A percentile compares a stretch with the other conserved stretches of the same genome.
Conservation (phyloP, 2,329 filamentous ascomycete species). For the Monascus ruber region DNA sequence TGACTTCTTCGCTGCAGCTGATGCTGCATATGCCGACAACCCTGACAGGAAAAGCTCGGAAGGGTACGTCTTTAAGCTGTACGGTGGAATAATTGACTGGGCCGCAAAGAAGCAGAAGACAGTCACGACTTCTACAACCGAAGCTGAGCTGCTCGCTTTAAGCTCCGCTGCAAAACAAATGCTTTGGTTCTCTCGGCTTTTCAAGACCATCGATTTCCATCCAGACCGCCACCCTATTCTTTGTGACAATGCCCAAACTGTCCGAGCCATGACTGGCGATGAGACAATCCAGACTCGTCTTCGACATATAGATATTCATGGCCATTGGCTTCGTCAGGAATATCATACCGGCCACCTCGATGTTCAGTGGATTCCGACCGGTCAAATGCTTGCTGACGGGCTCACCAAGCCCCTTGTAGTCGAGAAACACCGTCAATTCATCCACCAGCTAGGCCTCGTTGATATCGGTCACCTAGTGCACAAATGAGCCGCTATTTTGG, state of each 20-base stretch:
- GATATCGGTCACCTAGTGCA: too few relatives aligned
- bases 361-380: constrained; percentile 11
- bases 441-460: constrained; percentile 3
- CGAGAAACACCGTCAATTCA: neutral
- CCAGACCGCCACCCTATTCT: constrained; percentile 1
- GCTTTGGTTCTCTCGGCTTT: constrained; percentile 5
- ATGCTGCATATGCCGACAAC: too few relatives aligned
- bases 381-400: constrained; percentile 9
- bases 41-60: too few relatives aligned
- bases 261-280: constrained; percentile 2
- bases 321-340: constrained; percentile 14
- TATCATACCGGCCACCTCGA: constrained; percentile 6
- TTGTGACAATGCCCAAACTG: constrained; percentile 7
- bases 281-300: constrained; percentile 5
- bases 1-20: too few relatives aligned
- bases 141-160: constrained; percentile 10
- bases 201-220: constrained; percentile 4
- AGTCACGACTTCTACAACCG: constrained; percentile 10
- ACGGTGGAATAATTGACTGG: constrained; percentile 9
- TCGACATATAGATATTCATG: constrained; percentile 15
- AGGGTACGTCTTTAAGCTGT: neutral
- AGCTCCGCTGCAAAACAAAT: constrained; percentile 4
- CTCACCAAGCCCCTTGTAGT: constrained; percentile 10
- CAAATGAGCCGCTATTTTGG: too few relatives aligned
- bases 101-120: constrained; percentile 7